A percentile compares a stretch with the other conserved stretches of the same genome.
Conservation (phyloP, 192 early-diverging fungal species). For the Phycomyces nitens region DNA sequence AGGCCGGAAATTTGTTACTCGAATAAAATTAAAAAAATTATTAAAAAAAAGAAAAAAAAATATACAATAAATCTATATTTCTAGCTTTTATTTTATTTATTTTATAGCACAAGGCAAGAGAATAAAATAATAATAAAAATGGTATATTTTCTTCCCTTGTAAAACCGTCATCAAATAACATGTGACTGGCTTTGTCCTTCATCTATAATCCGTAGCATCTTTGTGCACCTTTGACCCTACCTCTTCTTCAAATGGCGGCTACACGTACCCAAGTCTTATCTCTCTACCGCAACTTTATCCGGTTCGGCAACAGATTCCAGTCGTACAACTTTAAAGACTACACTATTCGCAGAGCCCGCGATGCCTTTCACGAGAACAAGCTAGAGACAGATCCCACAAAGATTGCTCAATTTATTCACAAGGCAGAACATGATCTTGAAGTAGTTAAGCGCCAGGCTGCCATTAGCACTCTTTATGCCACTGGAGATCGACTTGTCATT, state of each 20-base stretch:
- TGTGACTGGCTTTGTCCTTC: no score
- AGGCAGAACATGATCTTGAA: conserved; percentile 64
- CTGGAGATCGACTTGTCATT: conserved; percentile 62
- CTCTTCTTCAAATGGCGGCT: neutral
- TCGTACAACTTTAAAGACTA: conserved; percentile 90
- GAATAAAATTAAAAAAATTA: no score
- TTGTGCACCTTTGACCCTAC: neutral
- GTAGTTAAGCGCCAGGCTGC: conserved; percentile 74
- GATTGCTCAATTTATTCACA: conserved; percentile 49
- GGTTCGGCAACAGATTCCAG: conserved; percentile 67
- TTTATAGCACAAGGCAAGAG: no score
- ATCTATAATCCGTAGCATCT: no score
- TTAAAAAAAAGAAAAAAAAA: no score
- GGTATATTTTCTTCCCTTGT: no score
- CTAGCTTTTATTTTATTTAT: no score
- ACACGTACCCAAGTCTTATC: conserved; percentile 59
- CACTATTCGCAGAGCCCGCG: conserved; percentile 72
- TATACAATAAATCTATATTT: no score
- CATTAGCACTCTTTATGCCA: conserved; percentile 71
- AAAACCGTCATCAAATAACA: no score
- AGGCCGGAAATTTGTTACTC: no score
- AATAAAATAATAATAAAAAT: no score
- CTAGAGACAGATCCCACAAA: conserved; percentile 51
- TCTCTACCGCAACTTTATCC: conserved; percentile 76
- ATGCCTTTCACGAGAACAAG: conserved; percentile 70